These are phyloP conservation scores for Crassisporium funariophilum DNA, from an alignment of 768 basidiomycete species.

Conservation along the genomic window DNA sequence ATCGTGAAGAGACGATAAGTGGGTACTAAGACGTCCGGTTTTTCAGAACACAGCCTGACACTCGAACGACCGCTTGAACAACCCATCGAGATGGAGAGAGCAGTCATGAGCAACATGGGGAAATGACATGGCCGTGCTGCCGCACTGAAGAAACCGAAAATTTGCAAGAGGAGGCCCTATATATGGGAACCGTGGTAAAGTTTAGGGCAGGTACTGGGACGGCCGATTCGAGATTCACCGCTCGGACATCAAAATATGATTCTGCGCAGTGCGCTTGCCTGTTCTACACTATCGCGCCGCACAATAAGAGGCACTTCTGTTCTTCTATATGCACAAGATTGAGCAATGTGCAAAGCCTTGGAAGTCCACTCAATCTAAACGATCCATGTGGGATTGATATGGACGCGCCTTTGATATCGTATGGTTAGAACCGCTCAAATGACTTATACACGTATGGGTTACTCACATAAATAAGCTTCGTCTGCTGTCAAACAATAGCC, in stretches of 20 bases:
- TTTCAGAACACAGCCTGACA: constrained; percentile 84
- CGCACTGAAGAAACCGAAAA: constrained; percentile 63
- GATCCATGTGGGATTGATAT: background rate
- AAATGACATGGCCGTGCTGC: constrained; percentile 75
- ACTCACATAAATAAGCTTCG: background rate
- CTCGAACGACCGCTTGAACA: constrained; percentile 77
- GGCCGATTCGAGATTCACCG: background rate
- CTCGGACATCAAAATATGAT: too few relatives aligned
- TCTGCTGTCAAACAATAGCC: background rate
- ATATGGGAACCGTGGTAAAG: constrained; percentile 33
- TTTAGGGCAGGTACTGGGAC: constrained; percentile 37
- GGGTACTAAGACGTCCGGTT: constrained; percentile 86
- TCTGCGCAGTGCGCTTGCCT: too few relatives aligned
- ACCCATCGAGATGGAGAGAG: constrained; percentile 36
- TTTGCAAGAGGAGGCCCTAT: constrained; percentile 17
- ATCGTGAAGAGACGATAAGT: constrained; percentile 47
- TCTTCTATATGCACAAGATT: too few relatives aligned
- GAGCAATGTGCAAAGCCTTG: too few relatives aligned
- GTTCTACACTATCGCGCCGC: too few relatives aligned
- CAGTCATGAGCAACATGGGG: constrained; percentile 92
- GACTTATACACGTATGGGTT: background rate
- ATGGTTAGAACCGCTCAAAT: background rate
- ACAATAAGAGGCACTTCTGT: too few relatives aligned
- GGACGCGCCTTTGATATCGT: too few relatives aligned
- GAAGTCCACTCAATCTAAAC: too few relatives aligned